Conservation (phyloP, 202 grass and related monocot species). For the Bolboschoenoplectus hybrid region DNA sequence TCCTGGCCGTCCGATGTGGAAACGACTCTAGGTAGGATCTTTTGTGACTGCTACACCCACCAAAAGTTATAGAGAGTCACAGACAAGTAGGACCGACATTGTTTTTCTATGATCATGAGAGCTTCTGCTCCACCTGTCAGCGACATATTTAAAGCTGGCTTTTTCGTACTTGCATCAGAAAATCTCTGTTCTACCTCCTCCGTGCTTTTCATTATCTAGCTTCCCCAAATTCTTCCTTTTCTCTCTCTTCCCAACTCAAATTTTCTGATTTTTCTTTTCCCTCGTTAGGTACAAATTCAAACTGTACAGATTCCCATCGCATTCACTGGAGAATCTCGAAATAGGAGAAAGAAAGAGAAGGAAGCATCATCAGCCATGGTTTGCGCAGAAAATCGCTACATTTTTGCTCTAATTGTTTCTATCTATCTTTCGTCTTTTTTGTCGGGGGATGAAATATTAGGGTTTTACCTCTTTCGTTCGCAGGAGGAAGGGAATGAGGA, state of each 20-base stretch:
- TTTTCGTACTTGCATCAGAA: background rate
- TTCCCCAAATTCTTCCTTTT: background rate
- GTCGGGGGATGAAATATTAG: background rate
- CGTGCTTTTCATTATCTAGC: too few relatives aligned
- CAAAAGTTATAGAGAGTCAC: background rate
- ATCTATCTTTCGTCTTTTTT: background rate
- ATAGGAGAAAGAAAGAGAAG: background rate
- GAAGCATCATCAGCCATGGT: background rate
- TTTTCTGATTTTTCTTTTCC: slow-evolving; percentile 44
- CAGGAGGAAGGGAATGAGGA: slow-evolving; percentile 52
- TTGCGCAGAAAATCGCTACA: background rate
- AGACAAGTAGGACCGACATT: background rate
- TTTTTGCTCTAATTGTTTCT: background rate
- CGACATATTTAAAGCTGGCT: background rate
- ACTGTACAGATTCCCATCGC: background rate
- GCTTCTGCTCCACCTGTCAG: background rate
- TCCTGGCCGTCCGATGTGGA: background rate
- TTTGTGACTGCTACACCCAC: background rate
- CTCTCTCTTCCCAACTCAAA: background rate
- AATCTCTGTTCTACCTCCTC: background rate
- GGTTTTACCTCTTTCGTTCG: slow-evolving; percentile 29
- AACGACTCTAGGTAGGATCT: background rate
- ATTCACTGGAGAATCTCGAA: background rate
- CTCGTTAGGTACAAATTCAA: slow-evolving; percentile 22
- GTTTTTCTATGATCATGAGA: background rate